Evolutionary conservation across 208 protist species (phyloP).

Genomic region (Acanthamoeba triangularis): DNA sequence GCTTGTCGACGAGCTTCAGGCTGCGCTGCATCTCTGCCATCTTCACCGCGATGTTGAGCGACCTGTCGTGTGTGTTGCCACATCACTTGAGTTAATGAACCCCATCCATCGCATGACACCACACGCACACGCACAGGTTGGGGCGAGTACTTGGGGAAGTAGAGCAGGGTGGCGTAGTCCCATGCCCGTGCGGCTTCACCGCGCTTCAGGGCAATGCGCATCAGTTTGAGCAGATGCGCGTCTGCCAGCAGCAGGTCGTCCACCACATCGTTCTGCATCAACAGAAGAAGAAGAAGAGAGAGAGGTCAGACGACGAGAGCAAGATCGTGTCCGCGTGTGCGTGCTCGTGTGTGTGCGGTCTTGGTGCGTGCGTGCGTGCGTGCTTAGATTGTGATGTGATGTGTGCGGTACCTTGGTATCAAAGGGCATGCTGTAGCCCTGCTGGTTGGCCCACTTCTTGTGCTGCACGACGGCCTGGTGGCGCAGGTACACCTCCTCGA

Average conservation of each 20-base stretch:
- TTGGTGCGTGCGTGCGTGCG: neutral
- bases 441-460: slow-evolving; percentile 20
- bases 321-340: neutral
- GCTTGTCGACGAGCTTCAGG: neutral
- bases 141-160: neutral
- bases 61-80: neutral
- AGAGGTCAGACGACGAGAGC: neutral
- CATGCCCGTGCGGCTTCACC: neutral
- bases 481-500: neutral
- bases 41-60: slow-evolving; percentile 7
- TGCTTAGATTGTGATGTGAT: neutral
- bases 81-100: too few species aligned
- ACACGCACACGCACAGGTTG: neutral
- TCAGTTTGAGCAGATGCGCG: slow-evolving; percentile 20
- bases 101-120: too few species aligned
- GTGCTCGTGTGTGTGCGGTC: neutral
- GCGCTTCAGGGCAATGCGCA: neutral
- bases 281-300: too few species aligned
- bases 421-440: neutral
- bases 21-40: slow-evolving; percentile 19
- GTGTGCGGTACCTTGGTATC: neutral
- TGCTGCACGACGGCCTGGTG: neutral
- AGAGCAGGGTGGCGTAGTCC: slow-evolving; percentile 37
- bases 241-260: neutral
- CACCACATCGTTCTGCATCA: neutral